phyloP scores from a whole-genome alignment of 225 moss, liverwort and hornwort genomes.

The Pseudisothecium myosuroides region DNA sequence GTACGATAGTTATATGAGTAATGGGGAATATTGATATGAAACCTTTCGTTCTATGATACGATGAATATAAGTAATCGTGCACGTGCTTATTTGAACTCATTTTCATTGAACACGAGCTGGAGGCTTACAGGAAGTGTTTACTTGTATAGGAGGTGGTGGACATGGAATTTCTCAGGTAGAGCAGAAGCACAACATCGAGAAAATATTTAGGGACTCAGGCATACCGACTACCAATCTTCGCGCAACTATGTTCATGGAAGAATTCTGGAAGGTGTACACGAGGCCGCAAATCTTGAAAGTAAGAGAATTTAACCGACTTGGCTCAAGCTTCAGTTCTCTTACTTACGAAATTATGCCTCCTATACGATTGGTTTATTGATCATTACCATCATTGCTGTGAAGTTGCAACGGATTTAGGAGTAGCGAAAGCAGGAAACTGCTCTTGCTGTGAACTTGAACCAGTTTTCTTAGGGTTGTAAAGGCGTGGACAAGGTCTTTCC shows the following conservation, averaged over 20 bases:
- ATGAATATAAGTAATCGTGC: background rate
- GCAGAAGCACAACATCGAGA: slow-evolving; percentile 43
- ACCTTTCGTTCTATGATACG: background rate
- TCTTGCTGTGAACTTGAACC: background rate
- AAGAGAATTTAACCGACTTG: background rate
- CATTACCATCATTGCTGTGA: background rate
- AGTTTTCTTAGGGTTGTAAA: background rate
- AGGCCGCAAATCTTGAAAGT: slow-evolving; percentile 53
- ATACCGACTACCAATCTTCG: slow-evolving; percentile 44
- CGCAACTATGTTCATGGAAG: slow-evolving; percentile 60
- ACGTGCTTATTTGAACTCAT: background rate
- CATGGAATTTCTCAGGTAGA: slow-evolving; percentile 50
- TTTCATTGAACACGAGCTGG: background rate
- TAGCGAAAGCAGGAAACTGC: background rate
- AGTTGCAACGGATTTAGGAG: background rate
- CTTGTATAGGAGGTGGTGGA: slow-evolving; percentile 31
- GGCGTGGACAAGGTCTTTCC: background rate
- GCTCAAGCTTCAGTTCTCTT: background rate
- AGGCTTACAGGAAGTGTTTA: background rate
- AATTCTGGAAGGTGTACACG: slow-evolving; percentile 56
- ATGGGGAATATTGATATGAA: background rate
- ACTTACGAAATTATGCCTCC: background rate
- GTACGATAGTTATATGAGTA: background rate
- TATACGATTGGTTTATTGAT: background rate
- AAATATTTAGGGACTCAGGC: slow-evolving; percentile 28